phyloP scores from a whole-genome alignment of 805 yeast species.

The Ogataea chonburiensis region DNA sequence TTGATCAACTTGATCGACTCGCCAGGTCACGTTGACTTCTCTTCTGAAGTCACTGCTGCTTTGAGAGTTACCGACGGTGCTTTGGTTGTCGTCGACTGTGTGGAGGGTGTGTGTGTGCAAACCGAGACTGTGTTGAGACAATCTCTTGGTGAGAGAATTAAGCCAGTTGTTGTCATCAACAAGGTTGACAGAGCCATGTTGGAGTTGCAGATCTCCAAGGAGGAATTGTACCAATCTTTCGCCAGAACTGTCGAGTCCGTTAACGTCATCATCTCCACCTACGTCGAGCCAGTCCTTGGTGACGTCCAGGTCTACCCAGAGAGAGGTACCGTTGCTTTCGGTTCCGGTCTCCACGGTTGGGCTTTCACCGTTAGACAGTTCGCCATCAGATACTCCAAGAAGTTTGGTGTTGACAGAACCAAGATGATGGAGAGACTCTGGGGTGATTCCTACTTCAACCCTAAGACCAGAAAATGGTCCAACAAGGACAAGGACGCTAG shows the following conservation, averaged over 20 bases:
- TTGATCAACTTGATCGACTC: conserved; percentile 98
- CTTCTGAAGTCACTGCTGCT: conserved; percentile 99
- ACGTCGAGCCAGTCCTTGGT: conserved; percentile 86
- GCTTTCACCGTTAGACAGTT: conserved; percentile 99
- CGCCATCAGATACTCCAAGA: conserved; percentile 96
- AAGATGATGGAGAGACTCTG: conserved; percentile 99
- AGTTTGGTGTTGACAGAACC: conserved; percentile 96
- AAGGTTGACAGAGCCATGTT: conserved; percentile 99
- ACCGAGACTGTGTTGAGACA: conserved; percentile 99
- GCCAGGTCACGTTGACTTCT: conserved; percentile 99
- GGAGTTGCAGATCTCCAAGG: conserved; percentile 98
- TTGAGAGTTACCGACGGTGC: conserved; percentile 99
- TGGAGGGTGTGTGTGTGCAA: conserved; percentile 99
- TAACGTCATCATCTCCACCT: conserved; percentile 96
- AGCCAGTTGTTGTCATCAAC: conserved; percentile 98
- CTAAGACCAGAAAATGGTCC: conserved; percentile 99
- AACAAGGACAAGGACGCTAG: conserved; percentile 93
- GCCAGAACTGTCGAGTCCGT: conserved; percentile 99
- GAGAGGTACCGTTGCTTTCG: conserved; percentile 98
- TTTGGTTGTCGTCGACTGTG: conserved; percentile 97
- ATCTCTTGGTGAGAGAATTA: conserved; percentile 98
- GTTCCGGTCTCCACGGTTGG: conserved; percentile 99
- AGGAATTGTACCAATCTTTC: conserved; percentile 97
- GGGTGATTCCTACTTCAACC: conserved; percentile 99
- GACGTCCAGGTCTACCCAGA: conserved; percentile 99